Conservation (phyloP, 768 basidiomycete species). For the Leccinum uliginosum region DNA sequence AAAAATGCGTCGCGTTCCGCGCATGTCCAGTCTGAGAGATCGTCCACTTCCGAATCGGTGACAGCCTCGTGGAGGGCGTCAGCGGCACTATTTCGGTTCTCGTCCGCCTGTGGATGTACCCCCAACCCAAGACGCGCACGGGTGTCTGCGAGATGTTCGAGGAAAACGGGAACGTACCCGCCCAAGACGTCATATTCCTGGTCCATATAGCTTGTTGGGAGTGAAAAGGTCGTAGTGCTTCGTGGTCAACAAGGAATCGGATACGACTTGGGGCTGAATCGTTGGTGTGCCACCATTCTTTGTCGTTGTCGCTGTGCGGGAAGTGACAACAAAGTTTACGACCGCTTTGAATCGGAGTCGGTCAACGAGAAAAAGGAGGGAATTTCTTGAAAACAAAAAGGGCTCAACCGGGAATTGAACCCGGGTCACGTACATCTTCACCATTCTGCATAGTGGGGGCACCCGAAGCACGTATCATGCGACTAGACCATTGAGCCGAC, state of each 20-base stretch:
- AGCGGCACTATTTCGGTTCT: not conserved
- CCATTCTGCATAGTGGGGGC: conserved; percentile 22
- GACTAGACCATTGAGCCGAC: conserved; percentile 33
- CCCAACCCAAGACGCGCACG: conserved; percentile 14
- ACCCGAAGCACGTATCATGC: conserved; percentile 36
- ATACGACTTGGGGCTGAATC: not conserved
- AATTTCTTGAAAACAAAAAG: no score
- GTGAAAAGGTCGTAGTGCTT: not conserved
- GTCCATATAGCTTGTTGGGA: conserved; percentile 6
- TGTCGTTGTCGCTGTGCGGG: conserved; percentile 3
- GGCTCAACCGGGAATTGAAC: conserved; percentile 35
- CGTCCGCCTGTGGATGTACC: not conserved
- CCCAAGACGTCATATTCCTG: conserved; percentile 14
- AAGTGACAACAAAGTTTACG: not conserved
- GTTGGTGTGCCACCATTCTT: conserved; percentile 15
- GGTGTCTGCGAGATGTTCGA: conserved; percentile 26
- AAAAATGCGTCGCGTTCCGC: conserved; percentile 72
- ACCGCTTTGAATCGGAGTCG: not conserved
- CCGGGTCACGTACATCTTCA: conserved; percentile 35
- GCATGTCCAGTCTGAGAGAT: conserved; percentile 48
- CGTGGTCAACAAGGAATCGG: conserved; percentile 2
- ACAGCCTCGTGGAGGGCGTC: not conserved
- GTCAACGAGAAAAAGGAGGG: not conserved
- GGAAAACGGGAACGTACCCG: conserved; percentile 25
- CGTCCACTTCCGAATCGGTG: not conserved